Base-by-base conservation (phyloP, 2,329 filamentous ascomycete species). In the Colletotrichum sp. region DNA sequence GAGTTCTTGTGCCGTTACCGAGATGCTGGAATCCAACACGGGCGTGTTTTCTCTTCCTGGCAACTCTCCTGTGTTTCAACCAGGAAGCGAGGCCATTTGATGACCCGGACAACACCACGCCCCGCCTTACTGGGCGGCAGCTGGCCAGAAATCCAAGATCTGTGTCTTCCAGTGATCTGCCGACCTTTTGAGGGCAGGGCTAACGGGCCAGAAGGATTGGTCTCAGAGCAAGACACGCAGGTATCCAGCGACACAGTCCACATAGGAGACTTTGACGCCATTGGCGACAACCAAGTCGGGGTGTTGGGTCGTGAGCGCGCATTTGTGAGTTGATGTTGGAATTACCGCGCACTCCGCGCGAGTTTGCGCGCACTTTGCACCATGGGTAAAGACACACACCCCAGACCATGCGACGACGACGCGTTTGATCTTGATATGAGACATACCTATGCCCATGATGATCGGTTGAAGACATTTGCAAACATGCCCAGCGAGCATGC, bases 331-430 rank as follows among this genome's bases (percentile, higher is more conserved):
- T 34, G 22, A 44, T 22, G 36, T 59, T 36, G 34, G 57, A 64
- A 57, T 52, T 73, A 64, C 70, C 57, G 70, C 63, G 52, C 68
- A 59, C 52, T 57, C 60, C 68, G 72, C 60, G 52, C 69, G 52
- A 63, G 30, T 59, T 64, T 28, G 39, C 44, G 19, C 30, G 27
- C 15, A 57, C 13, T 34, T 39, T 44, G 16, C 48, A 25, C 34
- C 52, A 32, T 59, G 15, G 66, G 30, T 39, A 34, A 60, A 28
- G 52, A 22, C 66, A 30, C 36, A 7, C 60, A 36, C 60, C 59
- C 59, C 59, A 32, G 12, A 13, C 30, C 30, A 61, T 15, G 12
- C 39, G 32, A 66, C 39, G 32, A 52, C 39, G 25, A 48, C 30
- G 32, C 25, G 15, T 60, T 39, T 68, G 66, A 68, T 60, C 16